A percentile compares a stretch with the other conserved stretches of the same genome.
These are phyloP conservation scores for Neurospora sp. DNA, from an alignment of 2,329 filamentous ascomycete species.

Conservation along the genomic window DNA sequence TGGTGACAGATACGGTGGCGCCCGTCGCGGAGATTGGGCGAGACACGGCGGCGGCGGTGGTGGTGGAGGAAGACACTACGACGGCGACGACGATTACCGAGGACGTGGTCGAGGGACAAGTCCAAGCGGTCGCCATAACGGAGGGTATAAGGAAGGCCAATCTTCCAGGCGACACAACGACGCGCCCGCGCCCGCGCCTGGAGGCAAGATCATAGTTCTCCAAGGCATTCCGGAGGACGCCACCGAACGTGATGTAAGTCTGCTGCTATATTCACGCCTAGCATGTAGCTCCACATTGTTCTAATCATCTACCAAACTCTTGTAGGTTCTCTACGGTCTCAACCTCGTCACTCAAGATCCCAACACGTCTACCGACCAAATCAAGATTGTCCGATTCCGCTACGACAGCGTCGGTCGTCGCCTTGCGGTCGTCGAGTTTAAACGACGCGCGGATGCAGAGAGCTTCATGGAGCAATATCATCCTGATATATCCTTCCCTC, in stretches of 20 bases:
- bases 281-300: background rate
- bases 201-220: constrained; percentile 8
- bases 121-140: background rate
- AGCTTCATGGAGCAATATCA: constrained; percentile 29
- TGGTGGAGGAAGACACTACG: background rate
- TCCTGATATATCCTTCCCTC: constrained; percentile 25
- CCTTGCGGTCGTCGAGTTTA: constrained; percentile 32
- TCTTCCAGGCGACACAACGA: background rate
- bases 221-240: constrained; percentile 15
- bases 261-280: background rate
- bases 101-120: background rate
- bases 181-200: background rate
- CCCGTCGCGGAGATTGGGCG: background rate
- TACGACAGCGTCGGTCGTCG: constrained; percentile 18
- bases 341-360: constrained; percentile 16
- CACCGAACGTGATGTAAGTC: constrained; percentile 16
- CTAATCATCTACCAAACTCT: background rate
- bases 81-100: background rate
- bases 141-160: background rate
- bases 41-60: background rate
- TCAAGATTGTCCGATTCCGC: constrained; percentile 11
- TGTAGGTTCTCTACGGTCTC: constrained; percentile 18
- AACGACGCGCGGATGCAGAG: constrained; percentile 27
- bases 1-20: constrained; percentile 1
- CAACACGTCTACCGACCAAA: constrained; percentile 16